Percentiles rank a stretch among this genome's conserved stretches.
phyloP scores from a whole-genome alignment of 116 monocot species.

The Zostera marina region DNA sequence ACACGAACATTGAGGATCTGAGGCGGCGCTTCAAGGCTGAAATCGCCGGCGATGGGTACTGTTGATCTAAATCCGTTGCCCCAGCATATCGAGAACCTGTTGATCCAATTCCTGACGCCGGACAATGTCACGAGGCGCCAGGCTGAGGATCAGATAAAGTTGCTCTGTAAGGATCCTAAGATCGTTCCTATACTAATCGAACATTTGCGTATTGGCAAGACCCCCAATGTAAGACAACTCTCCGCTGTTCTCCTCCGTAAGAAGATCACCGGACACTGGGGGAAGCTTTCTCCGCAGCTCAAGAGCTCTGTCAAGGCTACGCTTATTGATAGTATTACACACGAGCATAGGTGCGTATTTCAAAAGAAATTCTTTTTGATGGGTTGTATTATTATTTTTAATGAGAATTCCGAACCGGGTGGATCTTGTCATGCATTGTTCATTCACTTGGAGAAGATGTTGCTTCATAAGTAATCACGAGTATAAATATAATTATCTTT shows the following conservation, averaged over 20 bases:
- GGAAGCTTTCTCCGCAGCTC: conserved; percentile 53
- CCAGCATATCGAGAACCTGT: conserved; percentile 77
- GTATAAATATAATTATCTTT: no score
- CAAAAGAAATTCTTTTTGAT: background rate
- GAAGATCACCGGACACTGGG: conserved; percentile 96
- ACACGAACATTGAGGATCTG: no score
- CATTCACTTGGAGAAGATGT: no score
- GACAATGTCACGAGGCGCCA: conserved; percentile 92
- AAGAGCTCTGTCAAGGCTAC: conserved; percentile 65
- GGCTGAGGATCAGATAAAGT: conserved; percentile 94
- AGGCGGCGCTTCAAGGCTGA: no score
- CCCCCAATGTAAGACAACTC: conserved; percentile 89
- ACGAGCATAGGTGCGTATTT: conserved; percentile 55
- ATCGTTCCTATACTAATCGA: conserved; percentile 83
- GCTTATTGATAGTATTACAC: conserved; percentile 78
- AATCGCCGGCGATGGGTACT: no score
- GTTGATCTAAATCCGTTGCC: conserved; percentile 23
- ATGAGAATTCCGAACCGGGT: background rate
- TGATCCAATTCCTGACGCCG: conserved; percentile 93
- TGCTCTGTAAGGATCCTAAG: conserved; percentile 79
- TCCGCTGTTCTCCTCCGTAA: conserved; percentile 94
- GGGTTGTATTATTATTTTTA: background rate
- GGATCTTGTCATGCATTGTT: background rate
- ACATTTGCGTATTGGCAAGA: conserved; percentile 86
- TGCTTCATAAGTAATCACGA: no score